A percentile compares a stretch with the other conserved stretches of the same genome.
Conservation (phyloP, 306 rosid species). For the Ormosia semicastrata region DNA sequence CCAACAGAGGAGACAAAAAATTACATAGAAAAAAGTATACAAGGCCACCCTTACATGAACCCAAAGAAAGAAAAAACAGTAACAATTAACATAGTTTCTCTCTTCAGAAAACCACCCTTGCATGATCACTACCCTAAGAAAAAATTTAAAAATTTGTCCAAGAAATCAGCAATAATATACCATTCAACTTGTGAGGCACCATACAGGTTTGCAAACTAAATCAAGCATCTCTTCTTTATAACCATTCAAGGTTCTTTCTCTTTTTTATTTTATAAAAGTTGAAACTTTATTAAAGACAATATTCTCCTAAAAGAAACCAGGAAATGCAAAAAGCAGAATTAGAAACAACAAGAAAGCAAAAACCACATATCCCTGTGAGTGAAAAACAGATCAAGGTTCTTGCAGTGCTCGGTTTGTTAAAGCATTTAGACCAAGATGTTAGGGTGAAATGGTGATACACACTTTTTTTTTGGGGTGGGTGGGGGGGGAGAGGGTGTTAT, state of each 20-base stretch:
- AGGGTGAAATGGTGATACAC: not conserved
- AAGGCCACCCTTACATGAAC: not conserved
- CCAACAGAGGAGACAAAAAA: not conserved
- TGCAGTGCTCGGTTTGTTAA: not conserved
- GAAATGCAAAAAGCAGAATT: not conserved
- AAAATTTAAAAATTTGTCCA: not conserved
- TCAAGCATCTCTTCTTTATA: not conserved
- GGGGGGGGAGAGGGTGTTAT: too few species aligned
- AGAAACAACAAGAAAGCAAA: not conserved
- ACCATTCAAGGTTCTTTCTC: not conserved
- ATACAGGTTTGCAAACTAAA: not conserved
- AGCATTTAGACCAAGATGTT: not conserved
- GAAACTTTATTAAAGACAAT: not conserved
- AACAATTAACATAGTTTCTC: not conserved
- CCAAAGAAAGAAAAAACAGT: not conserved
- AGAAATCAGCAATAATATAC: not conserved
- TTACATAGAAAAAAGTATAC: not conserved
- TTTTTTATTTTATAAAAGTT: not conserved
- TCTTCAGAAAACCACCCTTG: not conserved
- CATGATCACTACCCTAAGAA: not conserved
- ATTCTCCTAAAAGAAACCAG: not conserved
- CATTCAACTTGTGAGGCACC: not conserved
- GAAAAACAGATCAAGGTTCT: not conserved
- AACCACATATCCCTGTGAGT: not conserved
- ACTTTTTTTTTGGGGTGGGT: too few species aligned